Evolutionary conservation across 2,329 filamentous ascomycete species (phyloP).

Genomic region (Grosmannia clavigera): DNA sequence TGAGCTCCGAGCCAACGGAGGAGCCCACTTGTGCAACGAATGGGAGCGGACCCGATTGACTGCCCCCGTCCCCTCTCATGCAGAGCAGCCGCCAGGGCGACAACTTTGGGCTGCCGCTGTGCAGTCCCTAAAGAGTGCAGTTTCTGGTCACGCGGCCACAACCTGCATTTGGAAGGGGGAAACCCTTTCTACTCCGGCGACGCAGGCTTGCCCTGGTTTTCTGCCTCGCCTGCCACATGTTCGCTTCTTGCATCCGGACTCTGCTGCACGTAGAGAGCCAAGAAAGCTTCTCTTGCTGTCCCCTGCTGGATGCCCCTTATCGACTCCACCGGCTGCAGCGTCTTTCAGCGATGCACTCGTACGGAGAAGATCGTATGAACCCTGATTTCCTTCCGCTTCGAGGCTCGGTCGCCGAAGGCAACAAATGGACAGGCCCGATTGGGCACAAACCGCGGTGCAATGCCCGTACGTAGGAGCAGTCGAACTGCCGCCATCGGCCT

Average conservation of each 20-base stretch:
- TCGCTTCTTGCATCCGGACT: background rate
- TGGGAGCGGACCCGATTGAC: background rate
- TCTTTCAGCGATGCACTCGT: background rate
- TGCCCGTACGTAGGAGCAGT: too few relatives aligned
- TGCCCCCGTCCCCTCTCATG: background rate
- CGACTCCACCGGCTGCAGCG: background rate
- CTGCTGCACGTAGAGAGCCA: background rate
- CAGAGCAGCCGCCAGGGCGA: background rate
- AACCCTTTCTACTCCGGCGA: background rate
- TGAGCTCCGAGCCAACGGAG: background rate
- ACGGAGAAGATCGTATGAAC: too few relatives aligned
- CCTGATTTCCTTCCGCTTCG: too few relatives aligned
- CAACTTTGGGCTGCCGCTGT: background rate
- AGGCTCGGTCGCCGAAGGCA: too few relatives aligned
- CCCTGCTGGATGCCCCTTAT: background rate
- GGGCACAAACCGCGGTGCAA: too few relatives aligned
- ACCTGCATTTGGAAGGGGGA: background rate
- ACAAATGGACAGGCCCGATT: too few relatives aligned
- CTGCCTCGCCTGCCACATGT: background rate
- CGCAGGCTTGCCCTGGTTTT: too few relatives aligned
- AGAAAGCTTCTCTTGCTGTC: background rate
- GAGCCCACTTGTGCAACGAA: background rate
- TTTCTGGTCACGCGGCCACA: background rate
- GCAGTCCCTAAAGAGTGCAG: too few relatives aligned
- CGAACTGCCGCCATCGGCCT: too few relatives aligned